These are phyloP conservation scores for Eleusine coracana DNA, from an alignment of 176 grass and related monocot genomes.

Conservation along the genomic window DNA sequence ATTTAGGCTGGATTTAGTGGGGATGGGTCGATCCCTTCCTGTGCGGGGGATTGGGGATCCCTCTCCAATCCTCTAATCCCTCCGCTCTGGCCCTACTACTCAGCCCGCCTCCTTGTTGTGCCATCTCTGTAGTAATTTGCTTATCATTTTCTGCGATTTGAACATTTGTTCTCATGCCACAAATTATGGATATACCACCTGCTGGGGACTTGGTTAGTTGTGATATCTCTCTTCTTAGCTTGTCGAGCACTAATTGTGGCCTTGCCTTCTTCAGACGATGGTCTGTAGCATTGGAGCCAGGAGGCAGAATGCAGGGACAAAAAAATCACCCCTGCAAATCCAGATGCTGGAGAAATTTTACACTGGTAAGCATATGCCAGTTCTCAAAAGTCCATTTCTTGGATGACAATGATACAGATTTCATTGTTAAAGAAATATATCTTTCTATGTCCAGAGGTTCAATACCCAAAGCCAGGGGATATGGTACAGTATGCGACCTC, in stretches of 20 bases:
- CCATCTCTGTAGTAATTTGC: background rate
- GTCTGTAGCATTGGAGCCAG: constrained; percentile 16
- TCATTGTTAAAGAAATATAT: constrained; percentile 7
- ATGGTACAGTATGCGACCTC: constrained; percentile 65
- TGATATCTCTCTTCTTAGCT: background rate
- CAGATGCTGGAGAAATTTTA: constrained; percentile 77
- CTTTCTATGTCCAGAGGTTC: constrained; percentile 53
- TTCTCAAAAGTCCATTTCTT: constrained; percentile 6
- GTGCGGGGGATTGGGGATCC: background rate
- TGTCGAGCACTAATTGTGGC: constrained; percentile 10
- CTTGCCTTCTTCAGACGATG: constrained; percentile 38
- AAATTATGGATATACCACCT: background rate
- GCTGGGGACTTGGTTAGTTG: background rate
- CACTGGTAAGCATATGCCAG: constrained; percentile 52
- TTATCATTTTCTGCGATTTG: background rate
- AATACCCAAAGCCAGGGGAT: constrained; percentile 73
- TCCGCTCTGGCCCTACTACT: background rate
- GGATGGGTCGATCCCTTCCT: background rate
- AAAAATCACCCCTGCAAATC: constrained; percentile 76
- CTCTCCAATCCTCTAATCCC: background rate
- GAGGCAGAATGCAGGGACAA: constrained; percentile 52
- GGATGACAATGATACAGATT: constrained; percentile 1
- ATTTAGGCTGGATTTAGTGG: background rate
- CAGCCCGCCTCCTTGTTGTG: background rate
- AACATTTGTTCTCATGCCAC: background rate